Evolutionary conservation across 306 rosid genomes (phyloP).

Genomic region (Begonia masoniana): DNA sequence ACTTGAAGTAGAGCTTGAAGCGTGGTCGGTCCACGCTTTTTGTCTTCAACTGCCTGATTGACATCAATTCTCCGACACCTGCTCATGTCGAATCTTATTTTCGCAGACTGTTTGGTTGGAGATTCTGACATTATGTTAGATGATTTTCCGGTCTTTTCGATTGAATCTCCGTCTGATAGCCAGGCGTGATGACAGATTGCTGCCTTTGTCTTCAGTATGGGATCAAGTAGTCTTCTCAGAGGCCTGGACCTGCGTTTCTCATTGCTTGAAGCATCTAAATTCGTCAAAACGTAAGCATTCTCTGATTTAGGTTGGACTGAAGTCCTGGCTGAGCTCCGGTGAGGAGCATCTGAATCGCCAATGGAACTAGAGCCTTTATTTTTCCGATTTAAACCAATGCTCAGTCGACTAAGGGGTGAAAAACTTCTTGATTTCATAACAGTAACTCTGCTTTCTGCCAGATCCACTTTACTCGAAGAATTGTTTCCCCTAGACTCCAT

Average conservation of each 20-base stretch:
- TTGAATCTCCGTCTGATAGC: constrained; percentile 15
- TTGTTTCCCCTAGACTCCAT: constrained; percentile 22
- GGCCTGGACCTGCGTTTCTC: constrained; percentile 73
- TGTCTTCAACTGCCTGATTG: constrained; percentile 25
- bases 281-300: no score
- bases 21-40: constrained; percentile 31
- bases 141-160: no score
- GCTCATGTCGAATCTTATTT: constrained; percentile 33
- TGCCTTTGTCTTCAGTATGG: constrained; percentile 42
- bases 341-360: constrained; percentile 31
- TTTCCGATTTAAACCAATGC: constrained; percentile 37
- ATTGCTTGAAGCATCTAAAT: constrained; percentile 9
- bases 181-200: constrained; percentile 22
- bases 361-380: constrained; percentile 42
- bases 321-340: no score
- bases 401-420: constrained; percentile 67
- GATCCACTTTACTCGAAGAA: constrained; percentile 24
- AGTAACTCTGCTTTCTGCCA: constrained; percentile 19
- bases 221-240: constrained; percentile 76
- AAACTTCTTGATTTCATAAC: constrained; percentile 58
- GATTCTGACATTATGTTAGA: no score
- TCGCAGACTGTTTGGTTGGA: constrained; percentile 12
- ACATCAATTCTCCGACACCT: constrained; percentile 35
- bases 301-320: no score
- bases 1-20: constrained; percentile 70